Base-by-base conservation (phyloP, 1,139 yeast species). In the Blastobotrys malaysiensis region DNA sequence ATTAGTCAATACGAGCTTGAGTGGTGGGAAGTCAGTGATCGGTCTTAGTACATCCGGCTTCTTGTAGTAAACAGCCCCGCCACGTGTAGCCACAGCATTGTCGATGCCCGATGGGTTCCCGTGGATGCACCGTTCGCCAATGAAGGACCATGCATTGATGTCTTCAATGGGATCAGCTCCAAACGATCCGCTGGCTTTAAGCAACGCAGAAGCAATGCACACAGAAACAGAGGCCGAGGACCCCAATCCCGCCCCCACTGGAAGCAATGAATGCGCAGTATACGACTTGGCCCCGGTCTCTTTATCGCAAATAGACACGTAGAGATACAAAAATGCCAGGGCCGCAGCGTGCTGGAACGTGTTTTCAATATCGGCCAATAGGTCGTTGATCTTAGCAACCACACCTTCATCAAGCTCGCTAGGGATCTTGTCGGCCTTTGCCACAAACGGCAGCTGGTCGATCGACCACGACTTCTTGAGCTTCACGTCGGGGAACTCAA, bases 81-180 rank as follows among this genome's bases (percentile, higher is more conserved):
- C 99, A 62, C 84, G 84, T 0, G 97, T 86, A 2, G 99, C 96
- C 51, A 93, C 97, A 0, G 97, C 91, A 66, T 93, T 93, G 68
- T 93, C 99, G 54, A 95, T 90, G 14, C 99, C 99, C 19, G 95
- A 86, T 9, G 99, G 99, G 62, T 88, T 91, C 0, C 99, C 99
- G 67, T 93, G 98, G 65, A 90, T 88, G 68, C 97, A 89, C 65
- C 86, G 86, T 70, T 93, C 99, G 44, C 98, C 98, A 74, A 91
- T 77, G 60, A 86, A 85, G 0, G 98, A 85, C 97, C 97, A 91
- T 6, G 77, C 71, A 63, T 93, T 93, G 57, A 93, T 83, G 61
- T 83, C 79, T 9, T 78, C 76, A 45, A 86, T 77, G 52, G 81
- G 84, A 3, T 67, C 77, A 43, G n/a, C n/a, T n/a, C 69, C 66